Conservation (phyloP, 192 early-diverging fungal genomes). For the Gonapodya sp. region DNA sequence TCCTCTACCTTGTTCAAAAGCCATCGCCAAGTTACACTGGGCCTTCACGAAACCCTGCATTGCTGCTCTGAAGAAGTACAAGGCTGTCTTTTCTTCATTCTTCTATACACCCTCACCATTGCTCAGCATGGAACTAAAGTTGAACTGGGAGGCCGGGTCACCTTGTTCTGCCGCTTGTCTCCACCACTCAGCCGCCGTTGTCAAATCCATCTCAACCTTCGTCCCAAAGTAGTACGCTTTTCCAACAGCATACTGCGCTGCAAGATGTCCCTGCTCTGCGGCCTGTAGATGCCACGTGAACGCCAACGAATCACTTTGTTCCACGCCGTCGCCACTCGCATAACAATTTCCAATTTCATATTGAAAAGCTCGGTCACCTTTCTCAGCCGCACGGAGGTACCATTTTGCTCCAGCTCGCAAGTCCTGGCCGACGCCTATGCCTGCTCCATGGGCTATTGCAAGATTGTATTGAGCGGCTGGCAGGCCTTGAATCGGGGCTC, state of each 20-base stretch:
- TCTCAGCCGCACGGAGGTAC: background rate
- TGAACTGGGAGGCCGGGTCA: slow-evolving; percentile 55
- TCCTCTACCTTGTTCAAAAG: background rate
- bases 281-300: background rate
- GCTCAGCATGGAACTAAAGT: background rate
- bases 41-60: background rate
- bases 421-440: background rate
- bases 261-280: background rate
- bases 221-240: slow-evolving; percentile 72
- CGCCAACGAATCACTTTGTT: background rate
- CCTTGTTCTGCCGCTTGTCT: slow-evolving; percentile 18
- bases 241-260: slow-evolving; percentile 82
- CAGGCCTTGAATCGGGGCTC: background rate
- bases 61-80: background rate
- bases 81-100: background rate
- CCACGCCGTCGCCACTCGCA: background rate
- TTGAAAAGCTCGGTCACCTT: background rate
- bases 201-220: slow-evolving; percentile 38
- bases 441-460: background rate
- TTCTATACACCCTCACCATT: background rate
- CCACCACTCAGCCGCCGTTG: slow-evolving; percentile 41
- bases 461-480: background rate
- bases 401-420: background rate
- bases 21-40: background rate
- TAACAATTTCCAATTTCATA: background rate